Conservation (phyloP, 305 asterid species). For the Plantago coronopus region DNA sequence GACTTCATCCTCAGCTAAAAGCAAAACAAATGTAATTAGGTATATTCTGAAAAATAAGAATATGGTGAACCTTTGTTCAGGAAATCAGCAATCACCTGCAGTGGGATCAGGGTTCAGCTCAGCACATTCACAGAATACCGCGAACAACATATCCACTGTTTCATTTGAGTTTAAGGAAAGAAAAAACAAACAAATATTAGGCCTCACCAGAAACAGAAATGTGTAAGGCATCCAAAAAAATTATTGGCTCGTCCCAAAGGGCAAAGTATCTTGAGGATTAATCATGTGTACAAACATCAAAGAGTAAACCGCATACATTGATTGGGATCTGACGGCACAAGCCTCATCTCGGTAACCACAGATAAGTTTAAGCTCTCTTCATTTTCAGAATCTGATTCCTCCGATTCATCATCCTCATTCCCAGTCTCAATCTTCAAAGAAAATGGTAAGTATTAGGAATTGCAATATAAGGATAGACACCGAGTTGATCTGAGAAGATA, state of each 20-base stretch:
- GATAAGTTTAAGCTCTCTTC: slow-evolving; percentile 50
- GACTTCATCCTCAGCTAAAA: slow-evolving; percentile 47
- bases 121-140: slow-evolving; percentile 87
- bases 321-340: slow-evolving; percentile 77
- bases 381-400: slow-evolving; percentile 63
- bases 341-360: slow-evolving; percentile 78
- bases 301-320: slow-evolving; percentile 36
- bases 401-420: slow-evolving; percentile 61
- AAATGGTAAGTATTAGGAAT: slow-evolving; percentile 12
- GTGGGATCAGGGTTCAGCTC: slow-evolving; percentile 87
- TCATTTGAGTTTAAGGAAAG: slow-evolving; percentile 4
- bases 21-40: slow-evolving; percentile 24
- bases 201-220: not conserved
- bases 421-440: slow-evolving; percentile 68
- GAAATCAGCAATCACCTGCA: slow-evolving; percentile 42
- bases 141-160: slow-evolving; percentile 75
- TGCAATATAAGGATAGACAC: too few relatives aligned
- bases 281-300: not conserved
- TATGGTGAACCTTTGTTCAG: slow-evolving; percentile 3
- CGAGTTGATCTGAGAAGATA: too few relatives aligned
- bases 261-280: not conserved
- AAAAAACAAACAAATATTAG: not conserved
- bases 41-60: not conserved
- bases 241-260: not conserved
- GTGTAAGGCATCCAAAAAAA: not conserved